A percentile compares a stretch with the other conserved stretches of the same genome.
Conservation (phyloP, 1,139 yeast species). For the Wickerhamomyces sp. region DNA sequence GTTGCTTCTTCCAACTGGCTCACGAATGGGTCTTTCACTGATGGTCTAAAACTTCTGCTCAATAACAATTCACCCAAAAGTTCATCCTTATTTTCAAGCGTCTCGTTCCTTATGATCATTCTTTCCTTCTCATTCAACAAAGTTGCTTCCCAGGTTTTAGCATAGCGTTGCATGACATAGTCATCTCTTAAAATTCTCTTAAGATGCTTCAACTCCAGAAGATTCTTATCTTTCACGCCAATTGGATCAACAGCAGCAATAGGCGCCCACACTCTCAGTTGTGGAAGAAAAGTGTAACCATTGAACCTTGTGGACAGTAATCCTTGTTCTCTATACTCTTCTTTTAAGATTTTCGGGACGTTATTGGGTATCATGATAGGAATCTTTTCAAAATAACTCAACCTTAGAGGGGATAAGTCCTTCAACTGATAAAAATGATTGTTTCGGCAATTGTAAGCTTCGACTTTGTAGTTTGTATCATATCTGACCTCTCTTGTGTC, state of each 20-base stretch:
- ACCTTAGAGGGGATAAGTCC: conserved; percentile 45
- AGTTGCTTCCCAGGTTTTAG: conserved; percentile 2
- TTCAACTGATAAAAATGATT: conserved; percentile 36
- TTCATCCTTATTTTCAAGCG: neutral
- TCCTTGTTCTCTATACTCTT: conserved; percentile 12
- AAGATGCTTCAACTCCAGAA: conserved; percentile 1
- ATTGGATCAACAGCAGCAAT: conserved; percentile 3
- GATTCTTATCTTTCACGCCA: conserved; percentile 4
- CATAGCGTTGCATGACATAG: neutral
- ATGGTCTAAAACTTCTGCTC: conserved; percentile 1
- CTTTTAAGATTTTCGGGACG: conserved; percentile 33
- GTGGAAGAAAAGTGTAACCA: conserved; percentile 29
- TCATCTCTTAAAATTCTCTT: conserved; percentile 3
- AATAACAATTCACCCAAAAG: conserved; percentile 1
- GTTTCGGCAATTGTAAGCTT: conserved; percentile 40
- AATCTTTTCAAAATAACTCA: conserved; percentile 48
- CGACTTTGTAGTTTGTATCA: conserved; percentile 21
- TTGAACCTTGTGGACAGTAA: conserved; percentile 23
- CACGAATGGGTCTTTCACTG: conserved; percentile 2
- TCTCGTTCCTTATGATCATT: conserved; percentile 1
- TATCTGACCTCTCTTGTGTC: conserved; percentile 21
- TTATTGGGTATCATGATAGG: conserved; percentile 48
- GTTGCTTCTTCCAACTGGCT: conserved; percentile 1
- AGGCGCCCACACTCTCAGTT: conserved; percentile 24
- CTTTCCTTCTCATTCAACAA: conserved; percentile 7